Evolutionary conservation across 139 green algal species (phyloP), one percentile per base, ranked within the genome.

Genomic region (Coccomyxa sp.): DNA sequence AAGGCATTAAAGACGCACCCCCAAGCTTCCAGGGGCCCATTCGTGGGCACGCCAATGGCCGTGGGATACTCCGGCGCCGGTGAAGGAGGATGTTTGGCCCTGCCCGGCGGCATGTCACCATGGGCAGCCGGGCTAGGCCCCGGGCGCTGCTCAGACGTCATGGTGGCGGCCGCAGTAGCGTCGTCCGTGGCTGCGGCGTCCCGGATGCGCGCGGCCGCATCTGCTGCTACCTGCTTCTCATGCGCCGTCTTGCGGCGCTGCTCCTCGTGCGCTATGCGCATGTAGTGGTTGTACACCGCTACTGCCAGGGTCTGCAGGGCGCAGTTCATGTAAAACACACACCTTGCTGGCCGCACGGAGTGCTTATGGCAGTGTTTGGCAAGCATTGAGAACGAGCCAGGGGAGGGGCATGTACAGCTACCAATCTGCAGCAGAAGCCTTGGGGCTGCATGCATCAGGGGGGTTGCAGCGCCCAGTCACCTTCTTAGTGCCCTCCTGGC

Each of bases 261-360:
- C 55, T 79, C 50, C 40, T 88, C 82, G 39, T 86, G 77, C 77
- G 74, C 70, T 8, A 97, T 55, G 8, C 93, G 87, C 87, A 93
- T 94, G 90, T 96, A 97, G 84, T 97, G 93, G 85, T 96, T 97
- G 86, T 97, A 87, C 76, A 95, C 91, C 10, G 91, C 93, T 8
- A 97, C 94, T 7, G 92, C 86, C 74, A 97, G 87, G 64, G 89
- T 86, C 80, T 84, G 75, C 70, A 68, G 50, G n/a, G n/a, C n/a
- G n/a, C n/a, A n/a, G n/a, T n/a, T n/a, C n/a, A n/a, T 64, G 50
- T 22, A 64, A 64, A 6, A 18, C 50, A 64, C 50, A 64, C 50
- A 18, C 50, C 22, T 64, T 64, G 50, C 2, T 64, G 50, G 4
- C 27, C 27, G 50, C 50, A 7, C 3, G 27, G 18, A 18, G 4